Base-by-base conservation (phyloP, 306 rosid species). In the Mucuna pruriens region DNA sequence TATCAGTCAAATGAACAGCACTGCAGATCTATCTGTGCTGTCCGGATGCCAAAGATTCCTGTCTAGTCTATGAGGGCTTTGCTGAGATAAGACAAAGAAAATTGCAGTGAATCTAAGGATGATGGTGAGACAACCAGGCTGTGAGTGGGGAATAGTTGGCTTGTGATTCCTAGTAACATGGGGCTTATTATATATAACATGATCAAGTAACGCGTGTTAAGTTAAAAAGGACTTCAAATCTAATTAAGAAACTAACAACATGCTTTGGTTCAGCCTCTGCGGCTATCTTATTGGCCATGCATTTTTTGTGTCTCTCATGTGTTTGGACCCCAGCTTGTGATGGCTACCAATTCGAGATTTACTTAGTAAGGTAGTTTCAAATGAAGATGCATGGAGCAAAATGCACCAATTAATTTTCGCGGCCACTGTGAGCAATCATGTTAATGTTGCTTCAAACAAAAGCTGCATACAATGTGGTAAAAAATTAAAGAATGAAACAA, bases 61-160 rank as follows among this genome's bases (percentile, higher is more conserved):
- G 88, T 86, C 87, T 89, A 40, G 84, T 76, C 57, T 78, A 25
- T 82, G 86, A 80, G 83, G 61, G 79, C 76, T 83, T 66, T 84
- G 71, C 70, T 68, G 57, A 82, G 87, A 85, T 80, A 90, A 87
- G 97, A 92, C 97, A 91, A 85, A 86, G 33, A 70, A 85, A 84
- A 75, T 54, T 80, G 89, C 54, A 83, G 82, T 84, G 88, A 90
- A 90, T 90, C 94, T 83, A 85, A 86, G 90, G 87, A 89, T 86
- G 85, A 84, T 79, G 88, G 74, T 71, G 87, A 90, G 95, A 95
- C 97, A 95, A 86, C 97, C 76, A 83, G 71, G 95, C 94, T 80
- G 78, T 88, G 92, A 89, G 88, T 78, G 86, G 78, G 82, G 88
- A 78, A 86, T 68, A 85, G 94, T 87, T 87, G 96, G 93, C 90